Conservation (phyloP, 441 rosid species). For the Euphorbia neoarborescens region DNA sequence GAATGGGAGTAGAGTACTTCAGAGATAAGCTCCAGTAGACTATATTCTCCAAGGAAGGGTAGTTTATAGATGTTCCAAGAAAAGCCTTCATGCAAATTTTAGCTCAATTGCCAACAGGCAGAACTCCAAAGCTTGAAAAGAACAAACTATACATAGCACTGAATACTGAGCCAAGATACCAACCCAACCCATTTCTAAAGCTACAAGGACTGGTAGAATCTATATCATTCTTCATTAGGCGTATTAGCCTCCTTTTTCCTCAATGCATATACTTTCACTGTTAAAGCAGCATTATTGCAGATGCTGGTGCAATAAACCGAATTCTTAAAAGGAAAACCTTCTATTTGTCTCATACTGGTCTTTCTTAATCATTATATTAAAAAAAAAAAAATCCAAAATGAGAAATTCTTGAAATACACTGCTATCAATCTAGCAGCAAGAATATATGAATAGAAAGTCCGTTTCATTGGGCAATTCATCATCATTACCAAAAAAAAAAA, state of each 20-base stretch:
- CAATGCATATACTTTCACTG: neutral
- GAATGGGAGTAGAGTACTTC: neutral
- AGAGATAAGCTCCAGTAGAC: neutral
- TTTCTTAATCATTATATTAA: neutral
- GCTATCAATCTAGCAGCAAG: neutral
- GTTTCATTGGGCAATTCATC: neutral
- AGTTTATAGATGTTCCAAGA: neutral
- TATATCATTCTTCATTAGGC: neutral
- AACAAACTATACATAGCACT: neutral
- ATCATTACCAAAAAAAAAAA: neutral
- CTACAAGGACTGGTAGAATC: constrained; percentile 1
- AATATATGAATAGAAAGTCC: neutral
- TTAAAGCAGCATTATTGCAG: neutral
- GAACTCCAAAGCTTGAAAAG: neutral
- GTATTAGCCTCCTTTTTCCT: neutral
- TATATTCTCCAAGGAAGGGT: neutral
- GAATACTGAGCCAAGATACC: neutral
- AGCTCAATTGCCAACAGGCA: neutral
- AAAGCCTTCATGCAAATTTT: neutral
- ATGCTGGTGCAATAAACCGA: neutral
- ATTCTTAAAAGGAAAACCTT: neutral
- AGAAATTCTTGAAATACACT: neutral
- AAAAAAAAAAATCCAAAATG: neutral
- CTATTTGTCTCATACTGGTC: neutral
- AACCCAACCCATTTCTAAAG: neutral